A percentile compares a stretch with the other conserved stretches of the same genome.
phyloP scores from a whole-genome alignment of 2,329 filamentous ascomycete genomes.

The Penicillium sp. region DNA sequence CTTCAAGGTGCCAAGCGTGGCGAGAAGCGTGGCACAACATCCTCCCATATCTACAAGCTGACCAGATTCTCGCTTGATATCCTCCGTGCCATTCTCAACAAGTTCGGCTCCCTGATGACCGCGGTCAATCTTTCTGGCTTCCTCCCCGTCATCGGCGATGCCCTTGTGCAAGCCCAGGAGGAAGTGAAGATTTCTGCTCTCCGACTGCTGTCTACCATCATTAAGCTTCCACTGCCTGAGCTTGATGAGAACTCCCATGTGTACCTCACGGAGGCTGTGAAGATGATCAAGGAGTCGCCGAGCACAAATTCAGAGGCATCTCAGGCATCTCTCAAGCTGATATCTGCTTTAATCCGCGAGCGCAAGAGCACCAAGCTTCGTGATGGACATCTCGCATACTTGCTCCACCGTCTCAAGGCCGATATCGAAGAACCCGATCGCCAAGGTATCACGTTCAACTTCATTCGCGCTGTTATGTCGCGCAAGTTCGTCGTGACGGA shows the following conservation, averaged over 20 bases:
- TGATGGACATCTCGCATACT: conserved; percentile 78
- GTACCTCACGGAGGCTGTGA: conserved; percentile 83
- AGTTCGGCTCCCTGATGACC: conserved; percentile 80
- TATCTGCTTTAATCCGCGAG: conserved; percentile 83
- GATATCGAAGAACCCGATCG: conserved; percentile 92
- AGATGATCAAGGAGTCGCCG: conserved; percentile 74
- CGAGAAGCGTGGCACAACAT: conserved; percentile 71
- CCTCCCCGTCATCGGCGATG: conserved; percentile 85
- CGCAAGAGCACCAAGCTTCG: conserved; percentile 75
- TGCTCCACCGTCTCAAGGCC: conserved; percentile 80
- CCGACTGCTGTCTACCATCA: conserved; percentile 80
- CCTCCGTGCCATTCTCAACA: conserved; percentile 81
- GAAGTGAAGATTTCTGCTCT: conserved; percentile 90
- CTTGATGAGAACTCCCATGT: conserved; percentile 74
- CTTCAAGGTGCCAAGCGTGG: conserved; percentile 75
- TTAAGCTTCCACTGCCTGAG: conserved; percentile 77
- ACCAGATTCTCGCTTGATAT: conserved; percentile 86
- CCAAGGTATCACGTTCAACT: conserved; percentile 92
- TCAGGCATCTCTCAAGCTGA: conserved; percentile 85
- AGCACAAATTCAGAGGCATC: conserved; percentile 82
- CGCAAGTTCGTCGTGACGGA: conserved; percentile 82
- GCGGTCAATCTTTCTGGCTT: conserved; percentile 81
- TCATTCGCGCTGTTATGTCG: conserved; percentile 83
- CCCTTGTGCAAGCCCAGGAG: conserved; percentile 80
- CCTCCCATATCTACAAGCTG: conserved; percentile 84